Conservation (phyloP, 2,329 filamentous ascomycete species). For the Ascosphaera apis region DNA sequence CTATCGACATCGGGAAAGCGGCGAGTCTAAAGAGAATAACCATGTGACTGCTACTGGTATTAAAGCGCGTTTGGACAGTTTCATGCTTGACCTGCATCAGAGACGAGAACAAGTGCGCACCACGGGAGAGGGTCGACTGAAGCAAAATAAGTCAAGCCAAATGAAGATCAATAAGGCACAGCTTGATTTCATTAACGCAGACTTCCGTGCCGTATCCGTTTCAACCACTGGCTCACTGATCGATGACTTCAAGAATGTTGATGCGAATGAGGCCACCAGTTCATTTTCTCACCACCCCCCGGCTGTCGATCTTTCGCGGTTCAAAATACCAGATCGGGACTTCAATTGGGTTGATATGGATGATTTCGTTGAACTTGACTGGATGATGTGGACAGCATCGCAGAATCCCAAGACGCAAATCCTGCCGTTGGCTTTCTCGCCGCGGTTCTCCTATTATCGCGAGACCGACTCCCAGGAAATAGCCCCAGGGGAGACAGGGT, state of each 20-base stretch:
- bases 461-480: slow-evolving; percentile 78
- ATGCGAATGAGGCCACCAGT: slow-evolving; percentile 37
- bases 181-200: slow-evolving; percentile 72
- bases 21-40: slow-evolving; percentile 51
- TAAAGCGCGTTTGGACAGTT: slow-evolving; percentile 86
- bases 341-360: slow-evolving; percentile 98
- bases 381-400: slow-evolving; percentile 73
- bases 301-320: slow-evolving; percentile 49
- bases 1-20: slow-evolving; percentile 92
- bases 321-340: slow-evolving; percentile 88
- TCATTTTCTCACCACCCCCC: slow-evolving; percentile 29
- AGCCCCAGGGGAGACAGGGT: slow-evolving; percentile 51
- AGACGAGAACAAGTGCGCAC: slow-evolving; percentile 79
- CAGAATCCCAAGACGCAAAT: slow-evolving; percentile 79
- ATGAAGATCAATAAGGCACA: slow-evolving; percentile 95
- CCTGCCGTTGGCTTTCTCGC: slow-evolving; percentile 70
- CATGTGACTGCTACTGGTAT: slow-evolving; percentile 82
- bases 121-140: slow-evolving; percentile 50
- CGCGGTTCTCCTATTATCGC: slow-evolving; percentile 90
- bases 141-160: slow-evolving; percentile 59
- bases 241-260: slow-evolving; percentile 42
- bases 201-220: slow-evolving; percentile 81
- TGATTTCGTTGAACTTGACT: slow-evolving; percentile 93
- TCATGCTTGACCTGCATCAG: slow-evolving; percentile 92
- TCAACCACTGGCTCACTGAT: slow-evolving; percentile 60